Evolutionary conservation across 257 asterid species (phyloP).

Genomic region (Lycium ferocissimum): DNA sequence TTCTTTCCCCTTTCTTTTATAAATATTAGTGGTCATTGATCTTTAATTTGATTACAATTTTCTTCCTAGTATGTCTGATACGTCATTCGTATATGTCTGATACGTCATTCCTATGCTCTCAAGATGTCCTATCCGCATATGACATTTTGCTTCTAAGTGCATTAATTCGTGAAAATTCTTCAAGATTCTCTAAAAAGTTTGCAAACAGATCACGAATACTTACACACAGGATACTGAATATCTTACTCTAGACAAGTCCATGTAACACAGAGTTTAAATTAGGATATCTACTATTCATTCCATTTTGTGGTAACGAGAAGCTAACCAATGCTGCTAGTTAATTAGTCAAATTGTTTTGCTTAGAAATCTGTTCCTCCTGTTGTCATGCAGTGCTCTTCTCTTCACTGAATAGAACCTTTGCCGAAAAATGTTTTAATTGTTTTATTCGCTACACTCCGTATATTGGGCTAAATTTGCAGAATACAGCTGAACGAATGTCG

Average conservation of each 20-base stretch:
- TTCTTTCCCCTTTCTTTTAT: no score
- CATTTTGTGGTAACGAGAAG: not conserved
- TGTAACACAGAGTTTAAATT: not conserved
- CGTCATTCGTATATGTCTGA: no score
- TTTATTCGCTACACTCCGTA: not conserved
- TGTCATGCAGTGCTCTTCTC: not conserved
- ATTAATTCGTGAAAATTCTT: not conserved
- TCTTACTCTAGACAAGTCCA: not conserved
- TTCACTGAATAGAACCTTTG: not conserved
- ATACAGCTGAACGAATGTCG: no score
- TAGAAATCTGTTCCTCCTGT: not conserved
- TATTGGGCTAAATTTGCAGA: no score
- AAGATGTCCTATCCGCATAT: no score
- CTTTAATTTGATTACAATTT: no score
- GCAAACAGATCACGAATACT: not conserved
- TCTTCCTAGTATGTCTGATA: no score
- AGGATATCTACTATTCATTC: not conserved
- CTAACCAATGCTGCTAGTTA: not conserved
- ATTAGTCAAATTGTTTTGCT: not conserved
- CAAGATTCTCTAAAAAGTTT: not conserved
- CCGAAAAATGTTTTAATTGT: constrained; percentile 7
- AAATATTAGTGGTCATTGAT: no score
- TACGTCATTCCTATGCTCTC: no score
- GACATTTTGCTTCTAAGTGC: no score
- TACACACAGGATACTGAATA: not conserved